These are phyloP conservation scores for Glycine soja DNA, from an alignment of 306 rosid species.

Conservation along the genomic window DNA sequence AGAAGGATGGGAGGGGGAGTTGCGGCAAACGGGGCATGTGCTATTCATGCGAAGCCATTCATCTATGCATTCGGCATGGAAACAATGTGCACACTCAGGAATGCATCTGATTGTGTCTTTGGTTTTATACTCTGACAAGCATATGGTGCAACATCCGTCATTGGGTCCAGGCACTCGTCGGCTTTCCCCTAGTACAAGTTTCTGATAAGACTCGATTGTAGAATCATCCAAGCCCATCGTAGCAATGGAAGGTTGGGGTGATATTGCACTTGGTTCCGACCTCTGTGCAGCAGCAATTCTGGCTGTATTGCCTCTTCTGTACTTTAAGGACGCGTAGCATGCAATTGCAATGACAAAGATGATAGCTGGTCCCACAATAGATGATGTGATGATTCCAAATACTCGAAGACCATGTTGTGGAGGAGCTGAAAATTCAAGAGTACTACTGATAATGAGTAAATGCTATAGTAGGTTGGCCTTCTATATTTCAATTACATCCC, in stretches of 20 bases:
- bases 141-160: slow-evolving; percentile 67
- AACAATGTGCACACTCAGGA: slow-evolving; percentile 79
- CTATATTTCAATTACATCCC: neutral
- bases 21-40: slow-evolving; percentile 78
- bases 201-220: slow-evolving; percentile 71
- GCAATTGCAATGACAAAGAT: slow-evolving; percentile 53
- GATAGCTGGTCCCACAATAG: slow-evolving; percentile 58
- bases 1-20: slow-evolving; percentile 58
- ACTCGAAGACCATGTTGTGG: slow-evolving; percentile 35
- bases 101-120: slow-evolving; percentile 76
- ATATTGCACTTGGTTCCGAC: slow-evolving; percentile 19
- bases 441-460: neutral
- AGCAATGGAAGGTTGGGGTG: slow-evolving; percentile 44
- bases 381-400: slow-evolving; percentile 60
- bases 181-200: slow-evolving; percentile 74
- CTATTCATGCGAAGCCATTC: slow-evolving; percentile 71
- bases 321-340: slow-evolving; percentile 51
- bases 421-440: slow-evolving; percentile 50
- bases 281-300: neutral
- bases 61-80: slow-evolving; percentile 77
- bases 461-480: neutral
- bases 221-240: slow-evolving; percentile 64
- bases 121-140: slow-evolving; percentile 68
- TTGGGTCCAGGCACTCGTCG: slow-evolving; percentile 66
- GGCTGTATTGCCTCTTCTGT: slow-evolving; percentile 31